A percentile compares a stretch with the other conserved stretches of the same genome.
Evolutionary conservation across 2,329 filamentous ascomycete genomes (phyloP).

Genomic region (Paecilomyces dactylethromorphus): DNA sequence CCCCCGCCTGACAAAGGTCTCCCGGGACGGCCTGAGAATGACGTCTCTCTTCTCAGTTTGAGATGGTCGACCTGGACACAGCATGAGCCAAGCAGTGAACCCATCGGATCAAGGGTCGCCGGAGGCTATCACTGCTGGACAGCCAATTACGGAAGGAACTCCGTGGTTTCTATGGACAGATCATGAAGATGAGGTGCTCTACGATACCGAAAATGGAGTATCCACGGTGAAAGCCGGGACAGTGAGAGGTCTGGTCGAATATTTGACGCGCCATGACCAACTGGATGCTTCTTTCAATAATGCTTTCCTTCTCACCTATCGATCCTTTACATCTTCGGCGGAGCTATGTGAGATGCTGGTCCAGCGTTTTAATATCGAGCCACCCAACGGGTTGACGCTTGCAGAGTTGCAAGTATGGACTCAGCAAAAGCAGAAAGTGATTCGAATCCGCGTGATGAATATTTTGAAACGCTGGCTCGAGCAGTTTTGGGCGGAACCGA

Average conservation of each 20-base stretch:
- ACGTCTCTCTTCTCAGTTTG: neutral
- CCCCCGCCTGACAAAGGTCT: neutral
- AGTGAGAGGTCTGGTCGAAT: slow-evolving; percentile 79
- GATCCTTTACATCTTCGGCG: slow-evolving; percentile 78
- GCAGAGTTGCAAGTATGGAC: slow-evolving; percentile 73
- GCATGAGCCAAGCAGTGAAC: neutral
- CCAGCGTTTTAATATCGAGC: slow-evolving; percentile 79
- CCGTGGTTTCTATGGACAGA: slow-evolving; percentile 1
- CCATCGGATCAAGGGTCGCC: neutral
- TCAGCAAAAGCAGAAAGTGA: slow-evolving; percentile 82
- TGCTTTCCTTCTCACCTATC: slow-evolving; percentile 88
- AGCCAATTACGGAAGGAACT: neutral
- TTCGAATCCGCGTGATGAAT: slow-evolving; percentile 86
- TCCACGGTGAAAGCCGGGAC: slow-evolving; percentile 49
- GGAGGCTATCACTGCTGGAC: neutral
- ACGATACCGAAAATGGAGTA: neutral
- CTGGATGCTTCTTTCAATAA: slow-evolving; percentile 89
- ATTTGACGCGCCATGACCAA: slow-evolving; percentile 86
- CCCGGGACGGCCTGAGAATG: neutral
- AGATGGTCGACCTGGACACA: neutral
- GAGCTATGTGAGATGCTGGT: slow-evolving; percentile 86
- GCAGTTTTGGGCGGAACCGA: slow-evolving; percentile 91
- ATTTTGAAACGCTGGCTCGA: slow-evolving; percentile 96
- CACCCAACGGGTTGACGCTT: slow-evolving; percentile 65
- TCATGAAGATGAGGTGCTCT: neutral